Base-by-base conservation (phyloP, 768 basidiomycete species). In the Mycena galopus region DNA sequence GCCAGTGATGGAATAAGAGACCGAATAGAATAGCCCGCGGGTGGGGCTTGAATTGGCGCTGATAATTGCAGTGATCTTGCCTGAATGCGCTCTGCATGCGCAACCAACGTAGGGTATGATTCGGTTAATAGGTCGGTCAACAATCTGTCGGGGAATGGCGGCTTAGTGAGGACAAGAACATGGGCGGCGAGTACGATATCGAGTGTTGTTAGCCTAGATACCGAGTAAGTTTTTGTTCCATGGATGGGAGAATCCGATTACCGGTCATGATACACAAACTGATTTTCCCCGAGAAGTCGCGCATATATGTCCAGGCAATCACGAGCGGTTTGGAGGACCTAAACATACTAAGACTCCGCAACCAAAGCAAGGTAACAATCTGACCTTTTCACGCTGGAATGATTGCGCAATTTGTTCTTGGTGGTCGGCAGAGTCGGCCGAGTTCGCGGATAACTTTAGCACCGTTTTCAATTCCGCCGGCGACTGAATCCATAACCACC, bases 111-210 rank as follows among this genome's bases (percentile, higher is more conserved):
- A 0, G 92, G 87, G 77, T 91, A 94, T 4, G 87, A 86, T 8
- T 88, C 87, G 2, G 76, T 77, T 11, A 94, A 78, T 4, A 93
- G 85, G 71, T 85, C 83, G 76, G 87, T 85, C 10, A 95, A 72
- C 19, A 90, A 78, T 3, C 89, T 81, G 73, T 94, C 90, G 1
- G 92, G 90, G 67, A 91, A 91, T 42, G 89, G 87, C 7, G 91
- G 88, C 55, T 87, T 80, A 4, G 86, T 71, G 4, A 95, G 81
- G 35, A 94, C 83, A 35, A 94, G 85, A 30, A 92, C 83, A 72
- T 94, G 92, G 8, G 93, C 88, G 21, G 94, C 92, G 23, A 95
- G 81, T 42, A 89, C 78, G 27, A 92, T 78, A 72, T 96, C 94
- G 21, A 94, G 79, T 6, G 87, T 86, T 1, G 92, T 89, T 16